Evolutionary conservation across 2,329 filamentous ascomycete genomes (phyloP).

Genomic region (Phialophora macrospora): DNA sequence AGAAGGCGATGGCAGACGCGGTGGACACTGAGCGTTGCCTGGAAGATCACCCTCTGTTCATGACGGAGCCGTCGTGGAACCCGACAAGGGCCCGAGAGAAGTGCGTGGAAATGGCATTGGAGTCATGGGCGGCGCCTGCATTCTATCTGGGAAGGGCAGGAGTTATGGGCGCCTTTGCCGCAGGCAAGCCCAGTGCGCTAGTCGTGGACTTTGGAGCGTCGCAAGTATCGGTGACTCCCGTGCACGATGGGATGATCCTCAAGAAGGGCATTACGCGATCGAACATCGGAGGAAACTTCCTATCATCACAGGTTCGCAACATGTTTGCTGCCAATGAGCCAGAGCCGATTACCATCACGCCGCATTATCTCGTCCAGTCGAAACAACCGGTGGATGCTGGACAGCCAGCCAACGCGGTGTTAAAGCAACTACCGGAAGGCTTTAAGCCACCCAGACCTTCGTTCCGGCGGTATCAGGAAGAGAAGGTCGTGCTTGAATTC

Average conservation of each 20-base stretch:
- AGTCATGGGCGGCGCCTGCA: constrained; percentile 92
- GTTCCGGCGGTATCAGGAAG: constrained; percentile 84
- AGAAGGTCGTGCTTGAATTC: constrained; percentile 91
- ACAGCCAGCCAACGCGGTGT: constrained; percentile 73
- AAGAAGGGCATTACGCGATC: constrained; percentile 88
- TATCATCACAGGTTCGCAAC: constrained; percentile 83
- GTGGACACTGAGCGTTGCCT: constrained; percentile 75
- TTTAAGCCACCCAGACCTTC: constrained; percentile 66
- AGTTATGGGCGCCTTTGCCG: constrained; percentile 87
- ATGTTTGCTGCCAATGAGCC: constrained; percentile 71
- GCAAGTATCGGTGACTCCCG: constrained; percentile 84
- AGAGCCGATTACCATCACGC: constrained; percentile 75
- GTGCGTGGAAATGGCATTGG: constrained; percentile 94
- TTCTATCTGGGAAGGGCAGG: constrained; percentile 92
- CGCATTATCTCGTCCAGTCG: constrained; percentile 84
- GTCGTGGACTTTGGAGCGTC: constrained; percentile 91
- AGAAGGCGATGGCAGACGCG: constrained; percentile 64
- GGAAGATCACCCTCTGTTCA: constrained; percentile 84
- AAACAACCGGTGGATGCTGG: constrained; percentile 90
- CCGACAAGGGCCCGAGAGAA: constrained; percentile 85
- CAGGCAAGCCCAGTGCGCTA: constrained; percentile 89
- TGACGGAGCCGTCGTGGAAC: constrained; percentile 97
- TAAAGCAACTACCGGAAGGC: constrained; percentile 70
- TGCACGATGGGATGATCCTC: constrained; percentile 92
- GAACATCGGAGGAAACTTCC: constrained; percentile 82